A percentile compares a stretch with the other conserved stretches of the same genome.
These are phyloP conservation scores for Flaveria linearis DNA, from an alignment of 129 eudicot genomes.

Conservation along the genomic window DNA sequence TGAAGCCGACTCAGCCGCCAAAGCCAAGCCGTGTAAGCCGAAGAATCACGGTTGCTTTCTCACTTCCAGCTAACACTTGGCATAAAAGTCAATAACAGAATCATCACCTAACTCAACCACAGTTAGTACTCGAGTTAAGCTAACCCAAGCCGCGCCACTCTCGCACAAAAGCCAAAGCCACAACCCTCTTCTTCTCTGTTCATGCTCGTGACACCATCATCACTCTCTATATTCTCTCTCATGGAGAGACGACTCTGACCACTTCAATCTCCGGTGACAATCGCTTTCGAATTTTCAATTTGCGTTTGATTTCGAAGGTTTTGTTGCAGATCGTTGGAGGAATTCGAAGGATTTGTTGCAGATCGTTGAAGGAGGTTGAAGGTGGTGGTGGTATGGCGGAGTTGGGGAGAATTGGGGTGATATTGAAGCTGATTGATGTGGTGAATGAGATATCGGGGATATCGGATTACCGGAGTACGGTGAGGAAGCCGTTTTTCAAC, in stretches of 20 bases:
- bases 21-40: constrained; percentile 26
- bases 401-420: constrained; percentile 51
- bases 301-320: too few relatives aligned
- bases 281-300: neutral
- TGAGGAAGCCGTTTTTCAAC: constrained; percentile 72
- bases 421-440: constrained; percentile 49
- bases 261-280: constrained; percentile 26
- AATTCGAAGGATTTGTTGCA: constrained; percentile 8
- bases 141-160: constrained; percentile 37
- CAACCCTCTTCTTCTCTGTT: constrained; percentile 26
- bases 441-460: constrained; percentile 65
- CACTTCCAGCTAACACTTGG: constrained; percentile 36
- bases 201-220: constrained; percentile 38
- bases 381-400: constrained; percentile 37
- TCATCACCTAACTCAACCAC: constrained; percentile 36
- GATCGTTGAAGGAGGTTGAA: constrained; percentile 28
- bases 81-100: constrained; percentile 34
- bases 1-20: neutral
- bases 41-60: constrained; percentile 22
- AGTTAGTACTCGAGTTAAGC: constrained; percentile 26
- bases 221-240: constrained; percentile 33
- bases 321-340: neutral
- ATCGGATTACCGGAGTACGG: constrained; percentile 55
- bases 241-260: constrained; percentile 36
- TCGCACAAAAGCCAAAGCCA: constrained; percentile 11